These are phyloP conservation scores for Lenzites betulinus DNA, from an alignment of 768 basidiomycete genomes.

Conservation along the genomic window DNA sequence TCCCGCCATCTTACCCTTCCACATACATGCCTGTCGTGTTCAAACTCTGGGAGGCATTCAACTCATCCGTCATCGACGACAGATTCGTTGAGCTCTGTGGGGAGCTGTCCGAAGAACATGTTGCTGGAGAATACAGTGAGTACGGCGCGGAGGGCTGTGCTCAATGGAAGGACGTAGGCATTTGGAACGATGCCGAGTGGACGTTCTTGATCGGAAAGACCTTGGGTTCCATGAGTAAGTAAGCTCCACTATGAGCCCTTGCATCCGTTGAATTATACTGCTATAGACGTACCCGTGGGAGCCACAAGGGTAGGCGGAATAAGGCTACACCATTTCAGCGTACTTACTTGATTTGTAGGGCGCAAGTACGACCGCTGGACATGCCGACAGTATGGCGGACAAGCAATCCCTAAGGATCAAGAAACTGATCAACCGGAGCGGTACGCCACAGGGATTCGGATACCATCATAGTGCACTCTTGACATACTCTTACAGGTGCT, in stretches of 20 bases:
- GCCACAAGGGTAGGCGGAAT: conserved; percentile 52
- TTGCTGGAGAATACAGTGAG: conserved; percentile 55
- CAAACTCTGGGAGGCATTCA: conserved; percentile 78
- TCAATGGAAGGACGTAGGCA: conserved; percentile 82
- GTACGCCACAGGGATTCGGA: conserved; percentile 39
- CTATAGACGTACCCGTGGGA: conserved; percentile 71
- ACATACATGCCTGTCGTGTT: conserved; percentile 74
- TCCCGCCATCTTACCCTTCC: conserved; percentile 66
- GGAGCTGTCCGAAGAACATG: conserved; percentile 69
- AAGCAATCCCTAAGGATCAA: conserved; percentile 63
- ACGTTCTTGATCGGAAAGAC: conserved; percentile 80
- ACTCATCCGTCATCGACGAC: conserved; percentile 73
- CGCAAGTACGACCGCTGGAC: conserved; percentile 62
- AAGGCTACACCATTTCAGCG: too few relatives aligned
- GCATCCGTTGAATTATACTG: background rate
- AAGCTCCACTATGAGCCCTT: background rate
- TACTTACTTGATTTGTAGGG: conserved; percentile 42
- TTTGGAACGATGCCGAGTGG: conserved; percentile 87
- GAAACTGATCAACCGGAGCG: conserved; percentile 64
- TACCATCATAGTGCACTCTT: background rate
- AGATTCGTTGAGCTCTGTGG: conserved; percentile 72
- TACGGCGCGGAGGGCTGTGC: conserved; percentile 58
- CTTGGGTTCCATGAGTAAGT: conserved; percentile 69
- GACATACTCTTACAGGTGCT: conserved; percentile 47
- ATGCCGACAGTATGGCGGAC: conserved; percentile 67